Evolutionary conservation across 2,329 filamentous ascomycete species (phyloP).

Genomic region (Penicillium decumbens): DNA sequence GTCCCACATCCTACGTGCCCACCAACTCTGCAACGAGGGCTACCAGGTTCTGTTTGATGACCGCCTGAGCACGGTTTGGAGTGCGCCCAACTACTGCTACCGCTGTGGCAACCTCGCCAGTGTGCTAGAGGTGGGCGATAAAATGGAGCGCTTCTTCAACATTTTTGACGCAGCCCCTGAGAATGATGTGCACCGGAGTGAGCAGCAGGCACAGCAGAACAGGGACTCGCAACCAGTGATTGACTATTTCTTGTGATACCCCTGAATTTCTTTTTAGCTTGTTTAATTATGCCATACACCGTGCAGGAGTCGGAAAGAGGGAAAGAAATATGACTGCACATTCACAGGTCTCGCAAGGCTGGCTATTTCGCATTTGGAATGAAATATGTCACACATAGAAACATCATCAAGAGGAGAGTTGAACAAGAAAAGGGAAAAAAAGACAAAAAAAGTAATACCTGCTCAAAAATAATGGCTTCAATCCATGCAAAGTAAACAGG

Average conservation of each 20-base stretch:
- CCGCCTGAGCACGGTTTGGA: slow-evolving; percentile 93
- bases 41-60: slow-evolving; percentile 97
- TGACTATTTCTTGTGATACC: slow-evolving; percentile 65
- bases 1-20: slow-evolving; percentile 95
- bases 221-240: slow-evolving; percentile 64
- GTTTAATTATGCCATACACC: slow-evolving; percentile 15
- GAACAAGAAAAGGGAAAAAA: slow-evolving; percentile 2
- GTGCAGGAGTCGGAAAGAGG: slow-evolving; percentile 30
- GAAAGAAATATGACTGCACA: slow-evolving; percentile 21
- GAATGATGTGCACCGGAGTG: slow-evolving; percentile 75
- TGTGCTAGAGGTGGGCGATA: slow-evolving; percentile 91
- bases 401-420: slow-evolving; percentile 6
- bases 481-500: slow-evolving; percentile 11
- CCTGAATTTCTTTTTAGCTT: slow-evolving; percentile 21
- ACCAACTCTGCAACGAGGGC: slow-evolving; percentile 96
- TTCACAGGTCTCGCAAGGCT: neutral
- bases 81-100: slow-evolving; percentile 93
- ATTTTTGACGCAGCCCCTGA: slow-evolving; percentile 96
- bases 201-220: slow-evolving; percentile 66
- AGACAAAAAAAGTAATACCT: slow-evolving; percentile 13
- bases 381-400: slow-evolving; percentile 6
- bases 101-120: slow-evolving; percentile 95
- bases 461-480: neutral
- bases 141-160: slow-evolving; percentile 91
- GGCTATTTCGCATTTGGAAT: slow-evolving; percentile 9